Conservation (phyloP, 192 early-diverging fungal genomes). For the Coemansia sp. region DNA sequence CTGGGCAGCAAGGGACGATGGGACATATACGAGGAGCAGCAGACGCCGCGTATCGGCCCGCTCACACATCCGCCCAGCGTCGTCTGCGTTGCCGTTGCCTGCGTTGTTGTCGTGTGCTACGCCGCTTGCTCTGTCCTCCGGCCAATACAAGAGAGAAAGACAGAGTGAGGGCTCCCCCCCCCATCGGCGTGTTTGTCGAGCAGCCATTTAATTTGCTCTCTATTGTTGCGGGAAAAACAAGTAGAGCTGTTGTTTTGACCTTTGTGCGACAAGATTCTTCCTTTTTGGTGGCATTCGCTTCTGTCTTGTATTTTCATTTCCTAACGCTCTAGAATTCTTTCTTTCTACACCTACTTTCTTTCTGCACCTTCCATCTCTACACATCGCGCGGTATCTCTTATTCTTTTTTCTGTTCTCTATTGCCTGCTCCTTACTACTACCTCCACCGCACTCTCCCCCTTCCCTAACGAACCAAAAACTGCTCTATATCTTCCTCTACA, state of each 20-base stretch:
- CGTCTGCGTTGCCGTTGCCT: no score
- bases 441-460: background rate
- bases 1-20: no score
- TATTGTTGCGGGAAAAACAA: constrained; percentile 1
- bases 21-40: no score
- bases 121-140: background rate
- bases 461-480: no score
- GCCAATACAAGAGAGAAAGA: background rate
- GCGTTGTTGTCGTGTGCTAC: no score
- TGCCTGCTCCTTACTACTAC: background rate
- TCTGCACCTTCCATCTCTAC: background rate
- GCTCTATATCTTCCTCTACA: background rate
- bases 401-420: background rate
- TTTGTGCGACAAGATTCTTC: background rate
- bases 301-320: background rate
- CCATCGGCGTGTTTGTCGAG: background rate
- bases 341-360: background rate
- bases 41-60: no score
- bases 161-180: background rate
- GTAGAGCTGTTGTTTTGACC: background rate
- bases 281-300: background rate
- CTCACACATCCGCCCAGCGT: no score
- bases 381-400: background rate
- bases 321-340: background rate
- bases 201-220: background rate